These are phyloP conservation scores for Stemphylium vesicarium DNA, from an alignment of 2,329 filamentous ascomycete genomes.

Conservation along the genomic window DNA sequence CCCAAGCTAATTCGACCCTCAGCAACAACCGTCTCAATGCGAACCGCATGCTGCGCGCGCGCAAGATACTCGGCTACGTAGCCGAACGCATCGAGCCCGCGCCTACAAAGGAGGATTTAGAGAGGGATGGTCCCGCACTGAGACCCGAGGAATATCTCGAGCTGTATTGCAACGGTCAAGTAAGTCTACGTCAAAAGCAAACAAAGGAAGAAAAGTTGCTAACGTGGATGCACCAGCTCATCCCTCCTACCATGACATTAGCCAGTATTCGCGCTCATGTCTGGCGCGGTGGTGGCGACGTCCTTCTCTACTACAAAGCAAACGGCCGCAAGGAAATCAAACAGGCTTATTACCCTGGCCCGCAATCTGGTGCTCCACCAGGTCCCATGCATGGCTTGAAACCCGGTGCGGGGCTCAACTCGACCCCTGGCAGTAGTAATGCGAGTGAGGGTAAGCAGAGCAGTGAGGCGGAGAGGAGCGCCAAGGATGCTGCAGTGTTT, in stretches of 20 bases:
- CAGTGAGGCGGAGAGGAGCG: slow-evolving; percentile 39
- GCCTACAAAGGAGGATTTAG: slow-evolving; percentile 64
- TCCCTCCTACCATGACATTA: slow-evolving; percentile 87
- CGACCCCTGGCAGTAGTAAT: slow-evolving; percentile 26
- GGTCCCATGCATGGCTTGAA: slow-evolving; percentile 11
- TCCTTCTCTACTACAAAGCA: slow-evolving; percentile 86
- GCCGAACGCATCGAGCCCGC: slow-evolving; percentile 84
- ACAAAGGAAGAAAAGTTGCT: background rate
- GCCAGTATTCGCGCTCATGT: slow-evolving; percentile 89
- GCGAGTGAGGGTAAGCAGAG: slow-evolving; percentile 44
- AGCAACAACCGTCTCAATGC: slow-evolving; percentile 91
- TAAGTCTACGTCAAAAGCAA: slow-evolving; percentile 51
- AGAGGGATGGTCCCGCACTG: slow-evolving; percentile 53
- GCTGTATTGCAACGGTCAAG: slow-evolving; percentile 91
- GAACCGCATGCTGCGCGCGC: slow-evolving; percentile 93
- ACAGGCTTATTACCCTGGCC: slow-evolving; percentile 28
- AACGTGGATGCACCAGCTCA: slow-evolving; percentile 51
- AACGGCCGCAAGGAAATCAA: slow-evolving; percentile 78
- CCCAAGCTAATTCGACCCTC: slow-evolving; percentile 32
- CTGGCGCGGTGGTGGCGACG: slow-evolving; percentile 95
- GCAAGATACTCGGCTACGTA: slow-evolving; percentile 92
- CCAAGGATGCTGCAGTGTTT: slow-evolving; percentile 23
- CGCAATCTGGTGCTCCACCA: slow-evolving; percentile 18
- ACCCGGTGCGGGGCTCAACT: slow-evolving; percentile 9
- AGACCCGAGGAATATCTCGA: slow-evolving; percentile 93